Conservation (phyloP, 2,329 filamentous ascomycete species). For the Aureobasidium melanogenum region DNA sequence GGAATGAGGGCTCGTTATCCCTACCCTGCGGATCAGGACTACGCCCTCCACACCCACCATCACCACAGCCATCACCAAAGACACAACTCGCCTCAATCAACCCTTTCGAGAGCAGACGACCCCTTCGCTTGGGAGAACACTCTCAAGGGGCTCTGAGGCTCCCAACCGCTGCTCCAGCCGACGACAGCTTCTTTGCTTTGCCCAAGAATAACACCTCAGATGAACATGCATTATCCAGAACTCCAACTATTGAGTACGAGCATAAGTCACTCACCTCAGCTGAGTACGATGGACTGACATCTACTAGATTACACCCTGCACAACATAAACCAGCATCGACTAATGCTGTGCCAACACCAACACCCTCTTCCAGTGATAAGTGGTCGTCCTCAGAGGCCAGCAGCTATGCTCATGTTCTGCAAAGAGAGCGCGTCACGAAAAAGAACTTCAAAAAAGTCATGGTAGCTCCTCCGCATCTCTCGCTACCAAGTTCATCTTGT, state of each 20-base stretch:
- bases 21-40: neutral
- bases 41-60: neutral
- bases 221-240: neutral
- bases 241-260: neutral
- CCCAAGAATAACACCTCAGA: neutral
- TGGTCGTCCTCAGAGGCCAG: constrained; percentile 2
- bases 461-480: constrained; percentile 1
- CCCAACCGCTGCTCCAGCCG: neutral
- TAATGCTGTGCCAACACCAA: neutral
- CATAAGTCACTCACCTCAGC: neutral
- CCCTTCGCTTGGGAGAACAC: constrained; percentile 12
- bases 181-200: neutral
- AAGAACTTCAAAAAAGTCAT: constrained; percentile 5
- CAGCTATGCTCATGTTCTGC: constrained; percentile 1
- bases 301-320: constrained; percentile 4
- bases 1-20: constrained; percentile 9
- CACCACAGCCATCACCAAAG: constrained; percentile 13
- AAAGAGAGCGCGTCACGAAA: neutral
- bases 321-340: neutral
- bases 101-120: constrained; percentile 1
- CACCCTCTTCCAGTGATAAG: neutral
- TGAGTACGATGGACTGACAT: neutral
- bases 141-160: neutral
- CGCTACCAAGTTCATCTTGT: neutral
- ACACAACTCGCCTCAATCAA: neutral